Base-by-base conservation (phyloP, 2,329 filamentous ascomycete genomes). In the Ceratocystis colombiana region DNA sequence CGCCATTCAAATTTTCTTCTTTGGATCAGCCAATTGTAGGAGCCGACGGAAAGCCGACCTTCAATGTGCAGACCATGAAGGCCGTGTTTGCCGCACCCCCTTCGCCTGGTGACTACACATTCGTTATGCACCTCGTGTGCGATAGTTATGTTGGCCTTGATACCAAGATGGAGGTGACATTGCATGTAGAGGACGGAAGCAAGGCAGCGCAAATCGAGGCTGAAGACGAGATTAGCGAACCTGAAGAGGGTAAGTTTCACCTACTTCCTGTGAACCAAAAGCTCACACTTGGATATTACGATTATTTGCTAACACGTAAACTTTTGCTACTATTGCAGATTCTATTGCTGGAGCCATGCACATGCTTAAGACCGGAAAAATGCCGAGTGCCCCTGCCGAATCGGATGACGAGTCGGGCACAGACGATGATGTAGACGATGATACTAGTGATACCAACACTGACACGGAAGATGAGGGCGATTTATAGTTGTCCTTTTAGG, bases 71-170 rank as follows among this genome's bases (percentile, higher is more conserved):
- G 76, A 99, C 94, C 2, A 80, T 97, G 72, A 97, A 96, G 81
- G 93, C 95, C 75, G 90, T 96, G 75, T 99, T 99, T 76, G 90
- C 93, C 70, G 93, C 94, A 1, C 94, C 94, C 55, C 91, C 93
- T 28, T 89, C 96, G 74, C 84, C 90, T 4, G 94, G 93, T 59
- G 88, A 92, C 75, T 99, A 96, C 78, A 92, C 89, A 1, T 99
- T 99, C 74, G 88, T 91, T 68, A 89, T 97, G 86, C 88, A 97
- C 75, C 80, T 96, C 69, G 81, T 97, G 65, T 96, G 92, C 73
- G 94, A 99, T 76, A 92, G 89, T 73, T 99, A 99, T 72, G 81
- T 99, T 59, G 94, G 94, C 59, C 90, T 96, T 70, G 95, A 99
- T 74, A 88, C 88, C 62, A 94, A 91, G 81, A 85, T 90, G 80